phyloP scores from a whole-genome alignment of 257 asterid species.

The Solanum boliviense region DNA sequence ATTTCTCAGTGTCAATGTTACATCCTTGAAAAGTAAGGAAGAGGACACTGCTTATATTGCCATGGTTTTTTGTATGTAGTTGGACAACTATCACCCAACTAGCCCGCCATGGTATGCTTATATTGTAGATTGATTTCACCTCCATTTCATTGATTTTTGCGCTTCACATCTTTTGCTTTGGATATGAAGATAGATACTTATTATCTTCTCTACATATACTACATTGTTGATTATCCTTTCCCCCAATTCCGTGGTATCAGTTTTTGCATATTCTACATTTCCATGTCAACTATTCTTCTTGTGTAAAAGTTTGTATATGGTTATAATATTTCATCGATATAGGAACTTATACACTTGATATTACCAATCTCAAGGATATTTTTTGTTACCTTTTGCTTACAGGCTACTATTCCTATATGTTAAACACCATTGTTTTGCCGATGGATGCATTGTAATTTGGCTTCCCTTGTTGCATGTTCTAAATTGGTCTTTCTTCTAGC shows the following conservation, averaged over 20 bases:
- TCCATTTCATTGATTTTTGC: neutral
- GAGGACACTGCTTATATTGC: neutral
- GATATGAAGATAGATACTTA: neutral
- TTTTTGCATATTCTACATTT: neutral
- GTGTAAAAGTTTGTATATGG: neutral
- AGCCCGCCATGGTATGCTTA: constrained; percentile 76
- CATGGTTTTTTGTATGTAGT: constrained; percentile 11
- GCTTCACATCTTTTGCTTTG: neutral
- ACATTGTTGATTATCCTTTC: neutral
- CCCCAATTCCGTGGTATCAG: neutral
- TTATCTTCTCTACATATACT: neutral
- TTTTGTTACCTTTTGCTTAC: too few relatives aligned
- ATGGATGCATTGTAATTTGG: neutral
- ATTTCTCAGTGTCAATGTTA: too few relatives aligned
- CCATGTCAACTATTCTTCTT: neutral
- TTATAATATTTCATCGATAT: neutral
- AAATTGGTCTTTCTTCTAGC: neutral
- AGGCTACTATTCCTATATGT: too few relatives aligned
- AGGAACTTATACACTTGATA: too few relatives aligned
- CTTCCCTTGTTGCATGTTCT: neutral
- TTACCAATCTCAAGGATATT: too few relatives aligned
- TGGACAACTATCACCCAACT: constrained; percentile 79
- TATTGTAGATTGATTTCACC: neutral
- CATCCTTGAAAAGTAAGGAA: too few relatives aligned
- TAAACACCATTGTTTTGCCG: neutral